phyloP scores from a whole-genome alignment of 768 basidiomycete species.

The Rhizopogon vinicolor region DNA sequence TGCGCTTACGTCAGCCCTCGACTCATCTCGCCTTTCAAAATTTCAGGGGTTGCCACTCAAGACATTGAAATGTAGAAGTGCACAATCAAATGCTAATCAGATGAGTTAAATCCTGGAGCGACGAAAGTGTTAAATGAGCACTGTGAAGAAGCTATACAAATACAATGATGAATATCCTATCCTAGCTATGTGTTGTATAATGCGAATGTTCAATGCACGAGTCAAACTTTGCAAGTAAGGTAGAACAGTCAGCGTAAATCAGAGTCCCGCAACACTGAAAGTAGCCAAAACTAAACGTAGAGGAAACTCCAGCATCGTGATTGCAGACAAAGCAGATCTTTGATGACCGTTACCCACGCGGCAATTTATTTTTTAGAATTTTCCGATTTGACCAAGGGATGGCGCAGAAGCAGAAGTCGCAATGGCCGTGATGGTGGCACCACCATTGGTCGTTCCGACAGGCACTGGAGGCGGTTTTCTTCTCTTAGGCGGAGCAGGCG shows the following conservation, averaged over 20 bases:
- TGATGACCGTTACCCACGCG: not conserved
- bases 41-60: too few species aligned
- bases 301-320: not conserved
- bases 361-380: conserved; percentile 6
- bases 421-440: conserved; percentile 59
- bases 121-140: not conserved
- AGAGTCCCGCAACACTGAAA: not conserved
- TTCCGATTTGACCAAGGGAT: conserved; percentile 10
- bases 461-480: conserved; percentile 73
- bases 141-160: not conserved
- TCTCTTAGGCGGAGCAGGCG: conserved; percentile 64
- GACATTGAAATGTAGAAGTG: too few species aligned
- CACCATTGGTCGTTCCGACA: conserved; percentile 40
- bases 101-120: not conserved
- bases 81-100: not conserved
- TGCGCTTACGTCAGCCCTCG: not conserved
- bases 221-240: not conserved
- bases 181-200: not conserved
- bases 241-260: not conserved
- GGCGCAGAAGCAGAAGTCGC: conserved; percentile 31
- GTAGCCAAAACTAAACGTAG: not conserved
- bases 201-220: not conserved
- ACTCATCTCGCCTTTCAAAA: too few species aligned
- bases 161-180: not conserved
- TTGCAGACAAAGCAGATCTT: not conserved